These are phyloP conservation scores for Daedaleopsis sinensis DNA, from an alignment of 768 basidiomycete species.

Conservation along the genomic window DNA sequence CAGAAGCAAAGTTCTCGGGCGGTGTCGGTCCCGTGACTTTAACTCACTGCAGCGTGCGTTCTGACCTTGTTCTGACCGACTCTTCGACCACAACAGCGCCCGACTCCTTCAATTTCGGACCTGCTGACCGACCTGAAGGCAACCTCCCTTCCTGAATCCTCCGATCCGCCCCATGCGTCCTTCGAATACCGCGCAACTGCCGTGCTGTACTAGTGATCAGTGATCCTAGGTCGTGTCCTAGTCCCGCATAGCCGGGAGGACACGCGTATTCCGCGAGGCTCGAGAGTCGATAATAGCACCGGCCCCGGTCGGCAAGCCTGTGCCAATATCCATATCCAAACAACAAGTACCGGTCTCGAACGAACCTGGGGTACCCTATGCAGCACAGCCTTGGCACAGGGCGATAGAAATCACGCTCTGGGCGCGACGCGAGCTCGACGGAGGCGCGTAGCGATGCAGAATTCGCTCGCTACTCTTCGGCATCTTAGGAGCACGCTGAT, in stretches of 20 bases:
- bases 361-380: too few species aligned
- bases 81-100: neutral
- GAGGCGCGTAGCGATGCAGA: too few species aligned
- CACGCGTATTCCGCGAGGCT: neutral
- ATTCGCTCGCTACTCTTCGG: too few species aligned
- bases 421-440: too few species aligned
- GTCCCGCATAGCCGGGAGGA: neutral
- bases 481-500: too few species aligned
- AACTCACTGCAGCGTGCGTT: neutral
- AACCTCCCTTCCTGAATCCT: too few species aligned
- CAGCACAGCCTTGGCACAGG: too few species aligned
- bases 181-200: neutral
- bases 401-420: too few species aligned
- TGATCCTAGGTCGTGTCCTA: neutral
- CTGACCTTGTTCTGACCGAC: too few species aligned
- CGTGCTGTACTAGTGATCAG: neutral
- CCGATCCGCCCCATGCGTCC: neutral
- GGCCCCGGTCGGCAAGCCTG: neutral
- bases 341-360: neutral
- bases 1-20: neutral
- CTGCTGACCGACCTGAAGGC: neutral
- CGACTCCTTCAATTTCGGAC: neutral
- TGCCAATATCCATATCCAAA: neutral
- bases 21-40: neutral
- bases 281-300: neutral